Conservation (phyloP, 768 basidiomycete species). For the Termitomyces titanicus region DNA sequence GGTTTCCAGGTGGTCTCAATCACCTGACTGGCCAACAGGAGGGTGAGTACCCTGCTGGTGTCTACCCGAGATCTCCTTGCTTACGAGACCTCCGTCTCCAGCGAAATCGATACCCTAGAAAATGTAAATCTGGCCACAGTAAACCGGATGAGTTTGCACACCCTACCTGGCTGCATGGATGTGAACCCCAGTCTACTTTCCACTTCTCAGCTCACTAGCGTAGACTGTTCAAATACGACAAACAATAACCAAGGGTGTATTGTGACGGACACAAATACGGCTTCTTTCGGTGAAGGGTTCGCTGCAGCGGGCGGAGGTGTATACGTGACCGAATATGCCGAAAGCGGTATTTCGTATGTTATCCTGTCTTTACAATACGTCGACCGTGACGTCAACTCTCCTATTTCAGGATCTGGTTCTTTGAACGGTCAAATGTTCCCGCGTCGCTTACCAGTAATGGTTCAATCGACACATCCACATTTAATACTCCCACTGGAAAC, state of each 20-base stretch:
- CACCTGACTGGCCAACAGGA: constrained; percentile 57
- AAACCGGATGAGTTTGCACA: constrained; percentile 74
- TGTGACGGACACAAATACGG: constrained; percentile 47
- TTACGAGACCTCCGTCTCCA: constrained; percentile 6
- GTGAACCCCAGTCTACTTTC: constrained; percentile 46
- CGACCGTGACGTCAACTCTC: background rate
- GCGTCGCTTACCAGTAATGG: constrained; percentile 43
- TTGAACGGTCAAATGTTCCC: constrained; percentile 49
- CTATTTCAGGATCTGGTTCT: constrained; percentile 58
- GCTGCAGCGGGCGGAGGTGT: constrained; percentile 67
- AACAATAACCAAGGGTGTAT: constrained; percentile 66
- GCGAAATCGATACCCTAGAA: constrained; percentile 81
- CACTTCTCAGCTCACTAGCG: constrained; percentile 45
- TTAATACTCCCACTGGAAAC: constrained; percentile 69
- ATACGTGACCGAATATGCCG: constrained; percentile 70
- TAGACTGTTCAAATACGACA: constrained; percentile 52
- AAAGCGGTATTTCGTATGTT: constrained; percentile 59
- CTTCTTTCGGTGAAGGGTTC: constrained; percentile 66
- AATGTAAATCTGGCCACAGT: constrained; percentile 64
- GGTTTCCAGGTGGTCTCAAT: constrained; percentile 43
- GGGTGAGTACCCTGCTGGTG: constrained; percentile 35
- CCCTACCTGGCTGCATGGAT: constrained; percentile 55
- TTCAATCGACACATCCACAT: constrained; percentile 48
- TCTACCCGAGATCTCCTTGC: background rate
- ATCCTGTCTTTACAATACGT: background rate